phyloP scores from a whole-genome alignment of 305 asterid genomes.

The Plantago coronopus region DNA sequence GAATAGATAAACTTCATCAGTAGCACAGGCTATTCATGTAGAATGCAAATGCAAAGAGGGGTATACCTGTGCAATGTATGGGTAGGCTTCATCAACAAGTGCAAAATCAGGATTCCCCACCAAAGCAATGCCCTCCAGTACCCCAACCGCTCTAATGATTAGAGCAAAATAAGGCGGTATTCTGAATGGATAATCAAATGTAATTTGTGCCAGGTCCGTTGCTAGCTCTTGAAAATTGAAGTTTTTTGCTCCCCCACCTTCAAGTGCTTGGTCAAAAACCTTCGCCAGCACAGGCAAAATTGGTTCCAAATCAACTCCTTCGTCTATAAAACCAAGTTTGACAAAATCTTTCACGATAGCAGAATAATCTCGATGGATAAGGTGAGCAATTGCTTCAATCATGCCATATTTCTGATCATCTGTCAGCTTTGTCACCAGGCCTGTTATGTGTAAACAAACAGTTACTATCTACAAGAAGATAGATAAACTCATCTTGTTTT shows the following conservation, averaged over 20 bases:
- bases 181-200: conserved; percentile 92
- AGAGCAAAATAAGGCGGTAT: conserved; percentile 99
- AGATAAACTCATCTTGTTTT: background rate
- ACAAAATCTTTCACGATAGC: conserved; percentile 97
- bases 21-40: background rate
- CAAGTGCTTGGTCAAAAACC: conserved; percentile 98
- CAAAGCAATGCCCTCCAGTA: conserved; percentile 96
- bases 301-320: conserved; percentile 91
- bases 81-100: conserved; percentile 98
- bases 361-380: conserved; percentile 89
- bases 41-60: background rate
- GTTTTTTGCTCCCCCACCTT: conserved; percentile 97
- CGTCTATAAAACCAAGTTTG: conserved; percentile 83
- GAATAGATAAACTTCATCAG: no score
- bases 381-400: conserved; percentile 99
- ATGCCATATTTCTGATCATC: conserved; percentile 97
- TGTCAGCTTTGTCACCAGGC: conserved; percentile 85
- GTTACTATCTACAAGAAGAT: conserved; percentile 17
- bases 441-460: conserved; percentile 43
- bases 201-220: conserved; percentile 94
- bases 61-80: conserved; percentile 94
- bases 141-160: conserved; percentile 95
- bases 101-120: conserved; percentile 98
- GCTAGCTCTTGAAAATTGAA: conserved; percentile 97
- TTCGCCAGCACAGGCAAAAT: conserved; percentile 94